phyloP scores from a whole-genome alignment of 2,329 filamentous ascomycete species.

The Dryadomyces quercivorus region DNA sequence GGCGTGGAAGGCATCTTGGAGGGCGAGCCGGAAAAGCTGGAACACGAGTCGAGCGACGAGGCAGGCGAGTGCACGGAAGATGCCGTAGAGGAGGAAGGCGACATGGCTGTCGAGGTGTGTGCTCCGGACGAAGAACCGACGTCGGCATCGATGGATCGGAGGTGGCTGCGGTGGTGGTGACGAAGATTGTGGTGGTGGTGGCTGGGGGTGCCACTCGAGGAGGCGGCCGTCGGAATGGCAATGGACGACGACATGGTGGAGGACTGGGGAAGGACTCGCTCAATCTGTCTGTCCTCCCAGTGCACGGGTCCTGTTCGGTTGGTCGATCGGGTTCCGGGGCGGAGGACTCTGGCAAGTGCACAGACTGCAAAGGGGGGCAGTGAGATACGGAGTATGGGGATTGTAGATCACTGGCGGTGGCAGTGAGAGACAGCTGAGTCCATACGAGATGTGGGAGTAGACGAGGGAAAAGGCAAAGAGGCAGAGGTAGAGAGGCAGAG shows the following conservation, averaged over 20 bases:
- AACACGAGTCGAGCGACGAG: conserved; percentile 29
- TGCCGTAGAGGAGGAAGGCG: conserved; percentile 6
- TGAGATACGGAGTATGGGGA: neutral
- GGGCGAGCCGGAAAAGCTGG: conserved; percentile 37
- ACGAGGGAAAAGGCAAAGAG: neutral
- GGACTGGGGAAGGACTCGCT: neutral
- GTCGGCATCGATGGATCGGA: neutral
- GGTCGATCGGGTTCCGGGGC: too few relatives aligned
- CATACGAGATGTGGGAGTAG: neutral
- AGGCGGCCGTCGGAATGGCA: conserved; percentile 42
- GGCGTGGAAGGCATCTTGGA: conserved; percentile 44
- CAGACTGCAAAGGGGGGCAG: neutral
- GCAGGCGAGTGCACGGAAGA: conserved; percentile 3
- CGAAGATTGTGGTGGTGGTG: neutral
- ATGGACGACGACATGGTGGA: conserved; percentile 53
- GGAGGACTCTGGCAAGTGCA: too few relatives aligned
- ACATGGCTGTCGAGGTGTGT: conserved; percentile 5
- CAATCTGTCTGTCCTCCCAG: too few relatives aligned
- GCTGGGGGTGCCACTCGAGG: neutral
- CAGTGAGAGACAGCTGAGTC: neutral
- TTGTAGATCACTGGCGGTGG: neutral
- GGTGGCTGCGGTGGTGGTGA: conserved; percentile 4
- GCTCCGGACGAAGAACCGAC: neutral
- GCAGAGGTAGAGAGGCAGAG: neutral
- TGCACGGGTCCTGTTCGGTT: too few relatives aligned